Percentiles rank a stretch among this genome's conserved stretches.
phyloP scores from a whole-genome alignment of 2,329 filamentous ascomycete genomes.

The Nigrospora osmanthi region DNA sequence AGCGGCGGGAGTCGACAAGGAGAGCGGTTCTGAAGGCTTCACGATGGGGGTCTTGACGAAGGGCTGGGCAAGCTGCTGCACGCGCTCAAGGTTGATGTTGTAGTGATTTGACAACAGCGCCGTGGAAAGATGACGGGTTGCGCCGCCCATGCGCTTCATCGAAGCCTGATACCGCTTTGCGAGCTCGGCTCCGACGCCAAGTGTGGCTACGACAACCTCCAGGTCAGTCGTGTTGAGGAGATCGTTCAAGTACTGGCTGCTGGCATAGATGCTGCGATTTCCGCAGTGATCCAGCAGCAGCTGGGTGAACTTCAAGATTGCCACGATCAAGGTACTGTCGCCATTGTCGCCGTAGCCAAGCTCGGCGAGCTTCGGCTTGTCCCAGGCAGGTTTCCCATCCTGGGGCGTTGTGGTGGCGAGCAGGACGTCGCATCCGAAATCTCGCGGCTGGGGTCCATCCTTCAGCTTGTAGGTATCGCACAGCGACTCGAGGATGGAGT shows the following conservation, averaged over 20 bases:
- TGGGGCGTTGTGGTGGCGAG: conserved; percentile 47
- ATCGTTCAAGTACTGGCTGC: conserved; percentile 82
- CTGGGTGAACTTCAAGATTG: conserved; percentile 76
- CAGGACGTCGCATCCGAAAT: conserved; percentile 63
- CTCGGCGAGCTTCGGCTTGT: conserved; percentile 37
- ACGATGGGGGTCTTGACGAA: conserved; percentile 65
- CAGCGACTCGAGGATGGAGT: conserved; percentile 76
- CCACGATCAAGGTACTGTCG: conserved; percentile 72
- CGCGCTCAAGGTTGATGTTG: conserved; percentile 68
- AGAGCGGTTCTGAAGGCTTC: conserved; percentile 40
- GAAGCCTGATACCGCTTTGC: conserved; percentile 90
- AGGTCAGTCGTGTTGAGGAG: conserved; percentile 82
- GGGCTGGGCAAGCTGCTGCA: conserved; percentile 75
- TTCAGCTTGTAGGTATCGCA: conserved; percentile 73
- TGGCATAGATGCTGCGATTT: conserved; percentile 92
- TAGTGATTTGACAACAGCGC: conserved; percentile 79
- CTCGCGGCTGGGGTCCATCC: conserved; percentile 69
- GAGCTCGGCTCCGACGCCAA: conserved; percentile 76
- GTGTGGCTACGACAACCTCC: conserved; percentile 66
- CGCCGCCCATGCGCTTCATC: conserved; percentile 65
- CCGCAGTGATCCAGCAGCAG: conserved; percentile 90
- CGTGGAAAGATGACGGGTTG: conserved; percentile 59
- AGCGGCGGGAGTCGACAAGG: conserved; percentile 42
- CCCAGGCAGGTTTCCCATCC: conserved; percentile 41
- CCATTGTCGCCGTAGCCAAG: conserved; percentile 66